Evolutionary conservation across 148 eudicot genomes (phyloP).

Genomic region (Chenopodium album): DNA sequence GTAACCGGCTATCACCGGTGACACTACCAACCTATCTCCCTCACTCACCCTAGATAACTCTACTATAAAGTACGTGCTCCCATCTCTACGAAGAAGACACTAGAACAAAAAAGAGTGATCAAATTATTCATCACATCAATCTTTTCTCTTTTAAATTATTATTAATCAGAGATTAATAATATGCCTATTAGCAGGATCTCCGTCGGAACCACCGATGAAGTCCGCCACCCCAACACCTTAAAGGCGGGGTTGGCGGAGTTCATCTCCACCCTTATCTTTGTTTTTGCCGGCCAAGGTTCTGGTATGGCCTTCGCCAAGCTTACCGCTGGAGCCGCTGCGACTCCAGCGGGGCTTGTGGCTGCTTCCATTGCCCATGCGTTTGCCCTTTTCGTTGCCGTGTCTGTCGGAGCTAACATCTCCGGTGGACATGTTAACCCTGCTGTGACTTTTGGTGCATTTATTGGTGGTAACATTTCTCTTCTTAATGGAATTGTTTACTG

Average conservation of each 20-base stretch:
- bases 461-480: slow-evolving; percentile 54
- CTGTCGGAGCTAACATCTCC: slow-evolving; percentile 55
- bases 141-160: no score
- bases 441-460: slow-evolving; percentile 53
- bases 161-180: neutral
- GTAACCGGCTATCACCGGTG: slow-evolving; percentile 22
- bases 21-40: neutral
- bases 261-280: slow-evolving; percentile 44
- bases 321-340: slow-evolving; percentile 35
- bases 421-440: slow-evolving; percentile 70
- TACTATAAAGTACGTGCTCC: slow-evolving; percentile 20
- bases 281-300: slow-evolving; percentile 53
- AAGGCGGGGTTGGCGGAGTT: slow-evolving; percentile 49
- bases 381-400: slow-evolving; percentile 53
- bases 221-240: slow-evolving; percentile 34
- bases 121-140: no score
- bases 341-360: slow-evolving; percentile 55
- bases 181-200: slow-evolving; percentile 42
- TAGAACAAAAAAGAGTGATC: neutral
- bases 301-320: slow-evolving; percentile 53
- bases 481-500: slow-evolving; percentile 50
- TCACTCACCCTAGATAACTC: neutral
- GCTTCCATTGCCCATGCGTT: slow-evolving; percentile 49
- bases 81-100: slow-evolving; percentile 12
- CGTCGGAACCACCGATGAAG: slow-evolving; percentile 33